Evolutionary conservation across 495 filamentous ascomycete species (phyloP).

Genomic region (Clohesyomyces aquaticus): DNA sequence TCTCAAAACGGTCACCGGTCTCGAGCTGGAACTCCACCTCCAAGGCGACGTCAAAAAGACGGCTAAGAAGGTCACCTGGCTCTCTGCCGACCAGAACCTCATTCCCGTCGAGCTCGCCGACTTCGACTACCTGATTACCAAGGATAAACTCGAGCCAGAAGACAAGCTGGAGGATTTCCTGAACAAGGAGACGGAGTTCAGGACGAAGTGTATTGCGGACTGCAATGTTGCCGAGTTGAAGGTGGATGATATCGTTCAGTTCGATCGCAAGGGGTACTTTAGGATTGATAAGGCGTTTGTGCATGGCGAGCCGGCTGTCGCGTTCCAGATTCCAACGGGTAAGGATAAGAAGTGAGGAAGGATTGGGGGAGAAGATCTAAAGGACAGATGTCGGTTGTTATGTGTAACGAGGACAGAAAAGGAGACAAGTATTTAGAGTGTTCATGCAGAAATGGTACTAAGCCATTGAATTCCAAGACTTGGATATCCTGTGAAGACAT

Average conservation of each 20-base stretch:
- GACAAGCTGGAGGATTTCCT: slow-evolving; percentile 81
- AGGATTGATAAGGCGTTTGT: slow-evolving; percentile 66
- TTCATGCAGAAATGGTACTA: too few relatives aligned
- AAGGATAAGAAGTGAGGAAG: slow-evolving; percentile 36
- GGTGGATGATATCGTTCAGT: slow-evolving; percentile 87
- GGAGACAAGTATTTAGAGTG: too few relatives aligned
- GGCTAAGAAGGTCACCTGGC: slow-evolving; percentile 95
- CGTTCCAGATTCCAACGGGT: slow-evolving; percentile 50
- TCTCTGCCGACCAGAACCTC: slow-evolving; percentile 74
- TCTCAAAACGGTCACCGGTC: slow-evolving; percentile 57
- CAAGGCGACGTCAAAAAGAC: slow-evolving; percentile 89
- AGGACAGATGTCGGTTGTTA: too few relatives aligned
- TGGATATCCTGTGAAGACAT: too few relatives aligned
- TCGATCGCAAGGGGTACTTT: slow-evolving; percentile 92
- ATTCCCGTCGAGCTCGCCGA: slow-evolving; percentile 84
- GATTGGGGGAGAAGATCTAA: too few relatives aligned
- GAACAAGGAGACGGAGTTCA: slow-evolving; percentile 73
- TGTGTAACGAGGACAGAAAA: too few relatives aligned
- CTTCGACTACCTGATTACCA: slow-evolving; percentile 90
- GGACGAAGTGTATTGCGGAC: slow-evolving; percentile 76
- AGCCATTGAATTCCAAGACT: too few relatives aligned
- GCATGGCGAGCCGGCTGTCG: slow-evolving; percentile 50
- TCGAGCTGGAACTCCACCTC: slow-evolving; percentile 81
- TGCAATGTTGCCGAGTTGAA: slow-evolving; percentile 75
- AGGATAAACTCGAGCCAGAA: slow-evolving; percentile 83